Percentiles rank a stretch among this genome's conserved stretches.
These are phyloP conservation scores for Ascochyta pisi DNA, from an alignment of 2,329 filamentous ascomycete genomes.

Conservation along the genomic window DNA sequence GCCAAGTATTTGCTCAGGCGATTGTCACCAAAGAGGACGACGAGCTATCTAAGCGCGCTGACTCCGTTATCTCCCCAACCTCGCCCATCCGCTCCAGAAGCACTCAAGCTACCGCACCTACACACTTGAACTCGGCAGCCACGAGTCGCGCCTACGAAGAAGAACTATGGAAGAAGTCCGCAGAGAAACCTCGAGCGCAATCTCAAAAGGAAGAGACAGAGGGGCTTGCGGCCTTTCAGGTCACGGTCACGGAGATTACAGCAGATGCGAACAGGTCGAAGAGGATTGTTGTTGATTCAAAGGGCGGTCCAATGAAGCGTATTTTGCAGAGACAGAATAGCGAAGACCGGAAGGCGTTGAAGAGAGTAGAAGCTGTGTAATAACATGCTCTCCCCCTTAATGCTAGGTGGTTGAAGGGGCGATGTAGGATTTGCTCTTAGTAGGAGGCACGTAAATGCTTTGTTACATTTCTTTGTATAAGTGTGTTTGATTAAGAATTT, in stretches of 20 bases:
- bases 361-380: neutral
- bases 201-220: neutral
- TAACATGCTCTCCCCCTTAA: too few relatives aligned
- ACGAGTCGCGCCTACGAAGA: neutral
- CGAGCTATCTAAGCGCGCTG: neutral
- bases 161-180: neutral
- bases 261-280: neutral
- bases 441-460: too few relatives aligned
- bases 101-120: neutral
- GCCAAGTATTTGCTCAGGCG: neutral
- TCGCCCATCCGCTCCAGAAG: neutral
- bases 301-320: conserved; percentile 9
- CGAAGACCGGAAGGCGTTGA: neutral
- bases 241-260: neutral
- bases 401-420: too few relatives aligned
- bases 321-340: conserved; percentile 12
- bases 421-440: too few relatives aligned
- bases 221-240: neutral
- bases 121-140: neutral
- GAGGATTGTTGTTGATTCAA: neutral
- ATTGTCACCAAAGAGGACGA: neutral
- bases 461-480: too few relatives aligned
- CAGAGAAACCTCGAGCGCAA: neutral
- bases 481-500: too few relatives aligned
- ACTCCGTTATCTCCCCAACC: conserved; percentile 4